Conservation (phyloP, 1,284 basidiomycete genomes). For the Rhodotorula sp. region DNA sequence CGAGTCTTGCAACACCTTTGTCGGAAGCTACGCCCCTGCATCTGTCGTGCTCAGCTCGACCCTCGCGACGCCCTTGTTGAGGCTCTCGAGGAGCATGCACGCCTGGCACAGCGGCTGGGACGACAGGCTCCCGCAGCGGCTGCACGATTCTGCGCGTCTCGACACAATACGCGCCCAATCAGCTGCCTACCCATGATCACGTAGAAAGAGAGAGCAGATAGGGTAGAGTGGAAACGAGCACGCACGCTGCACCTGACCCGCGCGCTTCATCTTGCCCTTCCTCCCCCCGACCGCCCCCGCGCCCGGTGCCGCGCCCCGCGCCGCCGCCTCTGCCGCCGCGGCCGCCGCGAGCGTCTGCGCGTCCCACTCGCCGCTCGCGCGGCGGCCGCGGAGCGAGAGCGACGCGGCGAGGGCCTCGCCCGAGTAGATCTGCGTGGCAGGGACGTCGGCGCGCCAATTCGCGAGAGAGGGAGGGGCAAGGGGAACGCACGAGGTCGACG, state of each 20-base stretch:
- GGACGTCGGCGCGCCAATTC: too few relatives aligned
- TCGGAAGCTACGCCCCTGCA: too few relatives aligned
- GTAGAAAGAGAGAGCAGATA: background rate
- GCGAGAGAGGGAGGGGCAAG: background rate
- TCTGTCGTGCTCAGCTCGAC: constrained; percentile 6
- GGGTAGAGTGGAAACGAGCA: background rate
- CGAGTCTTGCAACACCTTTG: too few relatives aligned
- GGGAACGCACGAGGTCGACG: constrained; percentile 82
- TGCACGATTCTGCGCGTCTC: constrained; percentile 68
- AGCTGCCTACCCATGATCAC: background rate
- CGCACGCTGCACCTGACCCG: constrained; percentile 31
- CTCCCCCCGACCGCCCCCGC: background rate
- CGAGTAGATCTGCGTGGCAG: constrained; percentile 58
- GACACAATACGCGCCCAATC: background rate
- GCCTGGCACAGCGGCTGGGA: constrained; percentile 89
- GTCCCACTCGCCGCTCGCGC: constrained; percentile 74
- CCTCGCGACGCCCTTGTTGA: constrained; percentile 67
- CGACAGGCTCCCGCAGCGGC: constrained; percentile 87
- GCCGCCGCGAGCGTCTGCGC: constrained; percentile 49
- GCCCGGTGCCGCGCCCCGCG: constrained; percentile 22
- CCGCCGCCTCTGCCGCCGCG: constrained; percentile 53
- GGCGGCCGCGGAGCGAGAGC: constrained; percentile 62
- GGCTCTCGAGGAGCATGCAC: constrained; percentile 81
- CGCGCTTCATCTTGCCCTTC: constrained; percentile 14
- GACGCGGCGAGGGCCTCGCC: constrained; percentile 62